Percentiles rank a stretch among this genome's conserved stretches.
These are phyloP conservation scores for Yamadazyma pseudoaaseri DNA, from an alignment of 1,139 yeast species.

Conservation along the genomic window DNA sequence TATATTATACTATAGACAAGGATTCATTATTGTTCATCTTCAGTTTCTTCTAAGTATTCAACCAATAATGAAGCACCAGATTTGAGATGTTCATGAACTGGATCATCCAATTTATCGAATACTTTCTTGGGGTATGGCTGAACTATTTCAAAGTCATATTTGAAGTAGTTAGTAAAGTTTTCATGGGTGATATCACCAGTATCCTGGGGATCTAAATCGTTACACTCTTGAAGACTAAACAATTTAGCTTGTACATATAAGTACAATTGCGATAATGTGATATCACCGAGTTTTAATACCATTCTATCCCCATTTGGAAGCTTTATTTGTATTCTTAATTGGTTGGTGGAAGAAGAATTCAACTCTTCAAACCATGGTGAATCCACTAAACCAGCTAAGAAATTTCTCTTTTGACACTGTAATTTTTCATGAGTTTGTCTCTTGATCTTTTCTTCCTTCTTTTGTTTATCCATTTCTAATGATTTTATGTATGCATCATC, in stretches of 20 bases:
- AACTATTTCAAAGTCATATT: conserved; percentile 38
- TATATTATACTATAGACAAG: not conserved
- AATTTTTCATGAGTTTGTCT: conserved; percentile 15
- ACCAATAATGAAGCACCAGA: conserved; percentile 43
- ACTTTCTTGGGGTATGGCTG: conserved; percentile 46
- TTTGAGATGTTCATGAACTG: conserved; percentile 27
- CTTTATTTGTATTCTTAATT: conserved; percentile 30
- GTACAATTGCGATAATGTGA: conserved; percentile 61
- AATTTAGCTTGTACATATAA: conserved; percentile 55
- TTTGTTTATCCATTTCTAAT: conserved; percentile 42
- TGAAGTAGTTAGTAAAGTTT: conserved; percentile 21
- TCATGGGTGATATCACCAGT: conserved; percentile 8
- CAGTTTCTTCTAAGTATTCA: conserved; percentile 27
- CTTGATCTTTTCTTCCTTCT: conserved; percentile 31
- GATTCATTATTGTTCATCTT: conserved; percentile 3
- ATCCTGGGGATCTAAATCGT: conserved; percentile 12
- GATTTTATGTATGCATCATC: conserved; percentile 57
- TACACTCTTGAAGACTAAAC: conserved; percentile 17
- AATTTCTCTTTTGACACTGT: conserved; percentile 11
- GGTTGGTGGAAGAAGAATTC: conserved; percentile 14
- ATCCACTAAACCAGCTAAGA: conserved; percentile 13
- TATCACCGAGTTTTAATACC: conserved; percentile 43
- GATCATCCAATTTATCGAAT: conserved; percentile 20
- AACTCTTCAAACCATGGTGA: conserved; percentile 15
- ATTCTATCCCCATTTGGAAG: conserved; percentile 60